Conservation (phyloP, 1,284 basidiomycete species). For the Sanghuangporus sanghuang region DNA sequence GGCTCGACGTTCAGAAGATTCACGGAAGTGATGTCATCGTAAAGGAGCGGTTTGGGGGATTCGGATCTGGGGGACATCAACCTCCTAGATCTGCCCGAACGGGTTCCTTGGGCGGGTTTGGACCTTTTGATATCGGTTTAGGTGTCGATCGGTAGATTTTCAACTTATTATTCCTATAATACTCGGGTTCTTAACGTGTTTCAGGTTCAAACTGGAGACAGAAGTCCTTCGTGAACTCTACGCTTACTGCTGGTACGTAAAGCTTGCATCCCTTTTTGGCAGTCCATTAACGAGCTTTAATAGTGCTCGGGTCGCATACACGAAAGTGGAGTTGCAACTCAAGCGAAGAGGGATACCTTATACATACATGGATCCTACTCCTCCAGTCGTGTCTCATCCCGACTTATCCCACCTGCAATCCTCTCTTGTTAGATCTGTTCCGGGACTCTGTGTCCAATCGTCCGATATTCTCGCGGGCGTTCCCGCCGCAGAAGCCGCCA, state of each 20-base stretch:
- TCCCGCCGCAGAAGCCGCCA: constrained; percentile 81
- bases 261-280: not conserved
- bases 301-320: constrained; percentile 87
- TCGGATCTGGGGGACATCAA: constrained; percentile 25
- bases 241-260: constrained; percentile 69
- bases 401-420: constrained; percentile 57
- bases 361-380: constrained; percentile 63
- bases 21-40: constrained; percentile 36
- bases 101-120: not conserved
- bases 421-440: constrained; percentile 66
- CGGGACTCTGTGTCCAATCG: constrained; percentile 78
- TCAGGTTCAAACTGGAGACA: constrained; percentile 63
- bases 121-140: not conserved
- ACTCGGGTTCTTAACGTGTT: not conserved
- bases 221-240: constrained; percentile 70
- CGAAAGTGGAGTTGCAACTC: constrained; percentile 84
- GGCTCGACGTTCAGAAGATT: constrained; percentile 66
- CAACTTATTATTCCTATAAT: not conserved
- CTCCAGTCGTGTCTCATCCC: constrained; percentile 34
- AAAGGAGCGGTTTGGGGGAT: constrained; percentile 29
- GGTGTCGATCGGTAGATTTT: constrained; percentile 9
- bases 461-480: constrained; percentile 75
- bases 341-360: constrained; percentile 78
- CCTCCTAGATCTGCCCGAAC: not conserved
- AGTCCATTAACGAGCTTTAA: not conserved